Evolutionary conservation across 2,329 filamentous ascomycete genomes (phyloP).

Genomic region (Cercospora citrullina): DNA sequence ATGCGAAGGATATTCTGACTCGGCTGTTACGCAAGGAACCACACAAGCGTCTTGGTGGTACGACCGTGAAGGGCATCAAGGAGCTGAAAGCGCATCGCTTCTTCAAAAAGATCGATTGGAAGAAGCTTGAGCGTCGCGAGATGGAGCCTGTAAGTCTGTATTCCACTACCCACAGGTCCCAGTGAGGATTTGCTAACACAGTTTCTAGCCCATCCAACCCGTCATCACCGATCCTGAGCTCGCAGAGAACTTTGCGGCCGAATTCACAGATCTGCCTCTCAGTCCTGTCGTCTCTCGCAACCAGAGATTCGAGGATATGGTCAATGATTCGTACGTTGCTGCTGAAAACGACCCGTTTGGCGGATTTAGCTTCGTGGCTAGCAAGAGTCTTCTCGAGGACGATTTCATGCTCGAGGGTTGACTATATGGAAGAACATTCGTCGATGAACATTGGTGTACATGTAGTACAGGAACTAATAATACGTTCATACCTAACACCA

Average conservation of each 20-base stretch:
- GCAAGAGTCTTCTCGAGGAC: constrained; percentile 50
- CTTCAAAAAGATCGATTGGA: constrained; percentile 97
- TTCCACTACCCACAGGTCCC: not conserved
- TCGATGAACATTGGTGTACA: not conserved
- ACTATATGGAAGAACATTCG: constrained; percentile 27
- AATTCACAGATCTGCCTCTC: constrained; percentile 84
- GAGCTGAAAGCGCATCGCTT: constrained; percentile 91
- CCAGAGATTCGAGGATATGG: constrained; percentile 28
- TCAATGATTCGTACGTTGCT: constrained; percentile 13
- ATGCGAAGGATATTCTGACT: constrained; percentile 91
- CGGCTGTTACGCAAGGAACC: constrained; percentile 91
- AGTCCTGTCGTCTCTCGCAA: constrained; percentile 62
- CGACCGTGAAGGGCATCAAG: constrained; percentile 84
- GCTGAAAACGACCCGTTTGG: constrained; percentile 52
- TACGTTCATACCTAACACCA: not conserved
- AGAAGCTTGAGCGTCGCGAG: constrained; percentile 76
- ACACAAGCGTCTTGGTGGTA: constrained; percentile 79
- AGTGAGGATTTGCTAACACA: constrained; percentile 13
- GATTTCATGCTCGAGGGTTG: constrained; percentile 39
- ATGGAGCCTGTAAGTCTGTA: constrained; percentile 59
- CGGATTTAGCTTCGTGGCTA: constrained; percentile 56
- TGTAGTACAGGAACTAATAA: not conserved
- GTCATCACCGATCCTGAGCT: constrained; percentile 93
- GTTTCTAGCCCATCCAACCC: constrained; percentile 72
- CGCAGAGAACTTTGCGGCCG: constrained; percentile 92